phyloP scores from a whole-genome alignment of 768 basidiomycete species.

The Russula earlei region DNA sequence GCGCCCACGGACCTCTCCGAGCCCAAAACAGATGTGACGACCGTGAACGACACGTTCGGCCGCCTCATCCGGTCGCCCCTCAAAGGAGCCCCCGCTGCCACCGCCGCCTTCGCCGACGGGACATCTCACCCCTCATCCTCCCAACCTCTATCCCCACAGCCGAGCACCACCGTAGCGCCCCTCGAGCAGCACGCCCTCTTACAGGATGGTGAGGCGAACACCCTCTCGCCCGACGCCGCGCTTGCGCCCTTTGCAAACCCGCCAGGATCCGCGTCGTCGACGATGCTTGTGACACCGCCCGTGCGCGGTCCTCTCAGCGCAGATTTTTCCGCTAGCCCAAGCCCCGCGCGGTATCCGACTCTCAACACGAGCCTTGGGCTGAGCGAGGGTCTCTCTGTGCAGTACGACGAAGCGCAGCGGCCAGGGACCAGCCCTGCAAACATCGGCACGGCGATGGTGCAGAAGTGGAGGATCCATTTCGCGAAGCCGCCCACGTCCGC shows the following conservation, averaged over 20 bases:
- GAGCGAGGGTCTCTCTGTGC: slow-evolving; percentile 16
- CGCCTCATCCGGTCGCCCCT: background rate
- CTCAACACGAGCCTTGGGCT: slow-evolving; percentile 9
- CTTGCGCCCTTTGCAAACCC: no score
- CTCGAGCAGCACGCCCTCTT: background rate
- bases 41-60: slow-evolving; percentile 1
- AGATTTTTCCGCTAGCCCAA: slow-evolving; percentile 3
- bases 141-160: background rate
- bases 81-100: background rate
- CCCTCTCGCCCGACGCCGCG: slow-evolving; percentile 1
- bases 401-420: slow-evolving; percentile 5
- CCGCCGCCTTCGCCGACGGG: no score
- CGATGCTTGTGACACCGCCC: background rate
- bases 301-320: background rate
- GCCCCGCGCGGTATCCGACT: background rate
- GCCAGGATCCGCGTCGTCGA: background rate
- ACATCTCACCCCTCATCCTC: no score
- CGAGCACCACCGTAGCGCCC: background rate
- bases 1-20: background rate
- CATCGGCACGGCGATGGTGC: background rate
- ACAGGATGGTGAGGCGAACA: background rate
- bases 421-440: slow-evolving; percentile 9
- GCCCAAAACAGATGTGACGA: slow-evolving; percentile 9
- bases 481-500: slow-evolving; percentile 31
- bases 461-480: slow-evolving; percentile 36